Base-by-base conservation (phyloP, 768 basidiomycete genomes). In the Podaxis sp. region DNA sequence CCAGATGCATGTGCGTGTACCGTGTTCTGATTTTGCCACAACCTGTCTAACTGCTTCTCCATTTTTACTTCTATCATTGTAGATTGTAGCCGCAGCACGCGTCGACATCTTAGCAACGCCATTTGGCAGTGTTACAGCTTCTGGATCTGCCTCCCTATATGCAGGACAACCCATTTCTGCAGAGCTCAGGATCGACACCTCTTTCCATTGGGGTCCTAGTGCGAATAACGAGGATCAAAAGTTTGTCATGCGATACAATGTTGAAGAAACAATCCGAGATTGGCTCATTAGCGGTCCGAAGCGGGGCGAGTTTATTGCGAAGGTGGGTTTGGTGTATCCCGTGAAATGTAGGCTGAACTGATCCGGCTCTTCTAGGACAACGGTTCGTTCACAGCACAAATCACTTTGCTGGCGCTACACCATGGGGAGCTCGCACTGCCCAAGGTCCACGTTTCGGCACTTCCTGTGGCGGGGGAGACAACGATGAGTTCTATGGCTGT, bases 261-360 rank as follows among this genome's bases (percentile, higher is more conserved):
- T 97, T 14, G 86, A 91, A 60, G 91, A 93, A 64, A 80, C 86
- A 72, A 81, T 86, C 16, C 86, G 85, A 52, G 90, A 92, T 64
- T 98, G 95, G 95, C 78, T 97, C 2, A 84, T 98, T 7, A 90
- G 92, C 62, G 95, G 95, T 7, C 81, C 82, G 44, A 96, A 95
- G 73, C 85, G 89, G 55, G 95, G 94, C 0, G 89, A 90, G 65
- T 95, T 92, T 66, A 57, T 80, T 16, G 91, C 89, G 2, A 79
- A 76, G 74, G 95, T 91, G 67, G 55, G 85, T 68, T 1, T 32
- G 35, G 14, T 40, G 35, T n/a, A 37, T 40, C 18, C 18, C 21
- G 32, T 59, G 44, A 11, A 25, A 16, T 4, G 51, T 61, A 50
- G 55, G 55, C 25, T 62, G 59, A 63, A 51, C 50, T 56, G 38